Percentiles rank a stretch among this genome's conserved stretches.
phyloP scores from a whole-genome alignment of 352 stramenopile genomes.

The Globisporangium spiculum region DNA sequence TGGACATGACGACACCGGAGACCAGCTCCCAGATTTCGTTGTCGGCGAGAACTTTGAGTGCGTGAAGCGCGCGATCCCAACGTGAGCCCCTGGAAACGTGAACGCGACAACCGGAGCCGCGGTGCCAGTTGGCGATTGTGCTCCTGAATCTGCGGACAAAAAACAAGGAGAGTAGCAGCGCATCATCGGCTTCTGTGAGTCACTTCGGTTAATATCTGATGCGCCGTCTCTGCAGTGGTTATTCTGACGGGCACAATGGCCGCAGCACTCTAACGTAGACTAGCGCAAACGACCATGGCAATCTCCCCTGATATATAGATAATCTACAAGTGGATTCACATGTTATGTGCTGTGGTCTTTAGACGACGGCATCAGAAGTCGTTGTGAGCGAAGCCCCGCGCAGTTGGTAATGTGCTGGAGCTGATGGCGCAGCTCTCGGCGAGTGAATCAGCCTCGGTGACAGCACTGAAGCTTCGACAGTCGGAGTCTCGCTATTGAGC shows the following conservation, averaged over 20 bases:
- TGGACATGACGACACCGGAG: not conserved
- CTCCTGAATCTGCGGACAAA: slow-evolving; percentile 1
- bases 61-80: not conserved
- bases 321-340: not conserved
- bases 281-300: not conserved
- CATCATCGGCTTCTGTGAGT: not conserved
- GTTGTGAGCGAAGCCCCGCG: not conserved
- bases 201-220: not conserved
- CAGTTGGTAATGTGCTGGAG: not conserved
- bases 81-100: not conserved
- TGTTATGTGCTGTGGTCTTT: not conserved
- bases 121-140: not conserved
- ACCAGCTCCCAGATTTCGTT: not conserved
- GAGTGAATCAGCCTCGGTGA: slow-evolving; percentile 26
- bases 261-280: not conserved
- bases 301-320: not conserved
- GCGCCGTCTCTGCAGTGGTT: not conserved
- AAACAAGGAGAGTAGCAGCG: not conserved
- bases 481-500: slow-evolving; percentile 18
- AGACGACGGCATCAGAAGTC: not conserved
- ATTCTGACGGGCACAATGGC: not conserved
- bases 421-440: not conserved
- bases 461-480: slow-evolving; percentile 35
- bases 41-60: not conserved
- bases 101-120: slow-evolving; percentile 10